Percentiles rank a stretch among this genome's conserved stretches.
Evolutionary conservation across 1,139 yeast species (phyloP).

Genomic region (Candida labiduridarum): DNA sequence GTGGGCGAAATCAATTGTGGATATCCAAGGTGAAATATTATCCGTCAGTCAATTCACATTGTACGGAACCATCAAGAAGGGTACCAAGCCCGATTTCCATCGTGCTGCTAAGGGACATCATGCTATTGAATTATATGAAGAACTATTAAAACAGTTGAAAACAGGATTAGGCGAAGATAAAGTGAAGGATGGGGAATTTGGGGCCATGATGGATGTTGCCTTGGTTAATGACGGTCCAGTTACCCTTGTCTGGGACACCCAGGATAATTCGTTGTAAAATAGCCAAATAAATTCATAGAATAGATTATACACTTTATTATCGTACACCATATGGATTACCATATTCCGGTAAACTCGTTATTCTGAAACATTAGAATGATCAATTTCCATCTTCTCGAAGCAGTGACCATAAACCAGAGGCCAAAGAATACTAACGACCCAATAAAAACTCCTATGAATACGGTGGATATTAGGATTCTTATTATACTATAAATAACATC

Average conservation of each 20-base stretch:
- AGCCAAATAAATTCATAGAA: slow-evolving; percentile 1
- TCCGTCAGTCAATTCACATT: slow-evolving; percentile 88
- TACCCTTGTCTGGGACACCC: slow-evolving; percentile 71
- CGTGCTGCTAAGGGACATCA: slow-evolving; percentile 80
- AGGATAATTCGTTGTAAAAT: slow-evolving; percentile 24
- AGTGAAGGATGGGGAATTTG: slow-evolving; percentile 87
- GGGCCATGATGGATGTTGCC: slow-evolving; percentile 95
- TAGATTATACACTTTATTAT: neutral
- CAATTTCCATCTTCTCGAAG: slow-evolving; percentile 18
- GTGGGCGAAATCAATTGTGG: slow-evolving; percentile 42
- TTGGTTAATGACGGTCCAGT: slow-evolving; percentile 86
- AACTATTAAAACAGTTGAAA: slow-evolving; percentile 52
- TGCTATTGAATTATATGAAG: slow-evolving; percentile 69
- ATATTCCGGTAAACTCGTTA: slow-evolving; percentile 14
- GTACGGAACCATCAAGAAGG: slow-evolving; percentile 81
- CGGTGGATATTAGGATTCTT: slow-evolving; percentile 20
- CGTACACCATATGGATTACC: slow-evolving; percentile 10
- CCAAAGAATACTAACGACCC: slow-evolving; percentile 14
- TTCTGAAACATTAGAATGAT: slow-evolving; percentile 13
- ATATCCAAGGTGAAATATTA: slow-evolving; percentile 34
- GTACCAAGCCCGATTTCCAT: slow-evolving; percentile 93
- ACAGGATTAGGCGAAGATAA: slow-evolving; percentile 59
- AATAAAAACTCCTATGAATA: slow-evolving; percentile 19
- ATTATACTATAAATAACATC: slow-evolving; percentile 24
- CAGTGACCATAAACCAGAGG: slow-evolving; percentile 18